These are phyloP conservation scores for Sugiyamaella sp. DNA, from an alignment of 1,139 yeast species.

Conservation along the genomic window DNA sequence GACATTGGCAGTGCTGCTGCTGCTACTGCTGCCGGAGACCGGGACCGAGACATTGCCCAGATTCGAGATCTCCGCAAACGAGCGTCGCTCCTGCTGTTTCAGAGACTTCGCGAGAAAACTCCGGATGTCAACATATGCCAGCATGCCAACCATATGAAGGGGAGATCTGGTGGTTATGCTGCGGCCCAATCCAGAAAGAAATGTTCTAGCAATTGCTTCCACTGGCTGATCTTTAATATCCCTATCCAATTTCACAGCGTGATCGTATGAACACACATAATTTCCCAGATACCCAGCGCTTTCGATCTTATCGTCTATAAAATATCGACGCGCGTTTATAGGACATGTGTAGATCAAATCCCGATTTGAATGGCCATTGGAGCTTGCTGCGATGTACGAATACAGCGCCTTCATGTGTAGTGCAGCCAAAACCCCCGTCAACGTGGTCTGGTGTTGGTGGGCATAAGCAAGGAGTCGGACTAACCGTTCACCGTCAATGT, in stretches of 20 bases:
- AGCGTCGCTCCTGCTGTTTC: constrained; percentile 20
- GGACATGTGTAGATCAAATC: constrained; percentile 27
- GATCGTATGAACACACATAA: constrained; percentile 26
- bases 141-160: constrained; percentile 26
- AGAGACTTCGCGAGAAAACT: constrained; percentile 17
- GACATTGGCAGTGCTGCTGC: no score
- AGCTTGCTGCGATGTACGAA: constrained; percentile 9
- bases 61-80: constrained; percentile 32
- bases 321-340: constrained; percentile 30
- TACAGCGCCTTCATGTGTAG: constrained; percentile 16
- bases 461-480: constrained; percentile 19
- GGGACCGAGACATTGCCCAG: constrained; percentile 27
- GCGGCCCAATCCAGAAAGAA: constrained; percentile 14
- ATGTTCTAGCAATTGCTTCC: constrained; percentile 23
- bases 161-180: constrained; percentile 16
- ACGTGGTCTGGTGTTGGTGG: constrained; percentile 17
- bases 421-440: constrained; percentile 25
- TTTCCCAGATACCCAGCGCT: constrained; percentile 24
- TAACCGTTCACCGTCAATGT: constrained; percentile 18
- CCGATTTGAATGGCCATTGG: constrained; percentile 14
- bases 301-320: constrained; percentile 3
- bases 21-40: not conserved
- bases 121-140: constrained; percentile 25
- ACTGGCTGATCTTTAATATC: constrained; percentile 11
- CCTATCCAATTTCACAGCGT: constrained; percentile 7